Evolutionary conservation across 495 filamentous ascomycete genomes (phyloP).

Genomic region (Pyronema domesticum): DNA sequence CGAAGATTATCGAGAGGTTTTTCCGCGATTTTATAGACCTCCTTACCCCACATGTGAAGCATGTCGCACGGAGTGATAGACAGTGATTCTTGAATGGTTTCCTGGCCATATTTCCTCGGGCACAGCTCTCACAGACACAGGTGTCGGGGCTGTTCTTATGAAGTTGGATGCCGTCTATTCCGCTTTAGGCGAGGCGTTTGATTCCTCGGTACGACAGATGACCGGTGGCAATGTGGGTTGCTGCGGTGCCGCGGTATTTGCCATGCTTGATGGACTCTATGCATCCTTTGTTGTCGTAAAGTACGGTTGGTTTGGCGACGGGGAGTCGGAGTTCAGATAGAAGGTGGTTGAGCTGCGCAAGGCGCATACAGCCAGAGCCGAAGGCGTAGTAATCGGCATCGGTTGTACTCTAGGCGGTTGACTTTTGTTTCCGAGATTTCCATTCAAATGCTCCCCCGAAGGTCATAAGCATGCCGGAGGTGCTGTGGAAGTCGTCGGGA

Average conservation of each 20-base stretch:
- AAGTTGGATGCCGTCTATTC: too few species aligned
- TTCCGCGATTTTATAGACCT: too few species aligned
- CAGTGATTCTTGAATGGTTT: too few species aligned
- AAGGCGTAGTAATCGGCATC: background rate
- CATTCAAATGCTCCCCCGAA: background rate
- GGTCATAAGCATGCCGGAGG: background rate
- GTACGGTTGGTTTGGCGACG: background rate
- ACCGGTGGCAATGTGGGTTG: background rate
- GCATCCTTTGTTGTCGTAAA: background rate
- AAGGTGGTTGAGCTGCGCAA: background rate
- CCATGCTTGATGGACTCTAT: background rate
- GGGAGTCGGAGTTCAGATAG: background rate
- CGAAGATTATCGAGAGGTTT: background rate
- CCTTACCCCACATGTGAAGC: too few species aligned
- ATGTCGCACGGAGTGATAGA: too few species aligned
- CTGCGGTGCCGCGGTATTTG: background rate
- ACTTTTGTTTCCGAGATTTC: background rate
- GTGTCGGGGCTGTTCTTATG: too few species aligned
- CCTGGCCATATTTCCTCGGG: too few species aligned
- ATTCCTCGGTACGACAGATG: too few species aligned
- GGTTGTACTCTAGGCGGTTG: background rate
- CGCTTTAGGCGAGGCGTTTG: too few species aligned
- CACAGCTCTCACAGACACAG: too few species aligned
- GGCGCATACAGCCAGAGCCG: background rate
- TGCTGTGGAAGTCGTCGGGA: background rate